A percentile compares a stretch with the other conserved stretches of the same genome.
phyloP scores from a whole-genome alignment of 306 rosid genomes.

The Luffa acutangula region DNA sequence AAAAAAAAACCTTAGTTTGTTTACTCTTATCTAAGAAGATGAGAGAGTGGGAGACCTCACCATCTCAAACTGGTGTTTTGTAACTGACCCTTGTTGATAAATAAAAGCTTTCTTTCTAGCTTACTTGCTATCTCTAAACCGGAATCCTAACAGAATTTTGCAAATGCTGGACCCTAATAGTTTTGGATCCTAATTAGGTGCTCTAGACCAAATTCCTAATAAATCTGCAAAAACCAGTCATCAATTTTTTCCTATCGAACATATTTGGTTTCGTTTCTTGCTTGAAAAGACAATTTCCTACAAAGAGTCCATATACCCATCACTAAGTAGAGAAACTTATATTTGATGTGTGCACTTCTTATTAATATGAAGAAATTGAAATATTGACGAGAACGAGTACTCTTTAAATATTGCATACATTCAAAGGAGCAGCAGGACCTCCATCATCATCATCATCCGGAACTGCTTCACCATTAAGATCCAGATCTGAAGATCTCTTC shows the following conservation, averaged over 20 bases:
- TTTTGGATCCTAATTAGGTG: background rate
- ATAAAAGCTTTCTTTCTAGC: too few species aligned
- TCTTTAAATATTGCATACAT: constrained; percentile 44
- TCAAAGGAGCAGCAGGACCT: constrained; percentile 50
- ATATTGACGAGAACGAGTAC: constrained; percentile 9
- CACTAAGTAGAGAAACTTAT: background rate
- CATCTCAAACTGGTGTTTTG: too few species aligned
- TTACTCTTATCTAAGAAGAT: too few species aligned
- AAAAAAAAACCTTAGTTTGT: too few species aligned
- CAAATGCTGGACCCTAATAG: background rate
- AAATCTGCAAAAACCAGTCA: background rate
- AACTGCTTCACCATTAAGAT: constrained; percentile 95
- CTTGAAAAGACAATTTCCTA: background rate
- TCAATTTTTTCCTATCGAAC: background rate
- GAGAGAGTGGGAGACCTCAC: too few species aligned
- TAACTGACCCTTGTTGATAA: too few species aligned
- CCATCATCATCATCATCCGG: constrained; percentile 88
- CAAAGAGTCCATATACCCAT: background rate
- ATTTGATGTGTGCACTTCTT: background rate
- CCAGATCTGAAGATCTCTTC: constrained; percentile 93
- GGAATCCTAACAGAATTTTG: too few species aligned
- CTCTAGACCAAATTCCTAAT: background rate
- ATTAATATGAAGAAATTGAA: constrained; percentile 10
- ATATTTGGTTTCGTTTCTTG: background rate
- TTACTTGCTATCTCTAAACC: too few species aligned